Evolutionary conservation across 2,329 filamentous ascomycete species (phyloP).

Genomic region (Fusarium hainanense): DNA sequence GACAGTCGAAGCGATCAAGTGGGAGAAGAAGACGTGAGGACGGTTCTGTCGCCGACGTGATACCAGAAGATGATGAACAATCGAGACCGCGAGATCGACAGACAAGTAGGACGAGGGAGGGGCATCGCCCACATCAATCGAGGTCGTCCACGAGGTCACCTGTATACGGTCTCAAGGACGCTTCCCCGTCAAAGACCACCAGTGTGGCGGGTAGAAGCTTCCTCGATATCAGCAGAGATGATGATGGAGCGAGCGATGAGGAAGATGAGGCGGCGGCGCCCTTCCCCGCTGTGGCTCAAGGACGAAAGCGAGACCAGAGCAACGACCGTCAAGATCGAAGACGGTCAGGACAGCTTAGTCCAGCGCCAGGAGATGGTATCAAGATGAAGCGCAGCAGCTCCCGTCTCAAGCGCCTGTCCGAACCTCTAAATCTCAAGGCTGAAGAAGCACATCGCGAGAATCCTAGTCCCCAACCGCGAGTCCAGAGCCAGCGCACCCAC

Average conservation of each 20-base stretch:
- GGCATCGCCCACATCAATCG: slow-evolving; percentile 21
- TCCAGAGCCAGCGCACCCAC: slow-evolving; percentile 55
- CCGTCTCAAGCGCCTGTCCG: slow-evolving; percentile 68
- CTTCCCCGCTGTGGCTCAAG: slow-evolving; percentile 74
- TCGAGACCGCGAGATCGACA: slow-evolving; percentile 39
- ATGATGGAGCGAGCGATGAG: slow-evolving; percentile 47
- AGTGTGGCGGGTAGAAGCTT: slow-evolving; percentile 38
- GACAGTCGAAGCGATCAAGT: slow-evolving; percentile 64
- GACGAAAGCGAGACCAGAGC: slow-evolving; percentile 63
- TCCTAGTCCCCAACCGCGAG: slow-evolving; percentile 45
- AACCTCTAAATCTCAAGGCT: slow-evolving; percentile 55
- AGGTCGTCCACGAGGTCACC: slow-evolving; percentile 30
- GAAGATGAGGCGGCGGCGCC: slow-evolving; percentile 74
- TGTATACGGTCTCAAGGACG: slow-evolving; percentile 41
- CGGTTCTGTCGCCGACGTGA: slow-evolving; percentile 50
- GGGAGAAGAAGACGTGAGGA: slow-evolving; percentile 62
- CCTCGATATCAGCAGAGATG: slow-evolving; percentile 47
- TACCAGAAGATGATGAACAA: slow-evolving; percentile 57
- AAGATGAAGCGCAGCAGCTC: slow-evolving; percentile 67
- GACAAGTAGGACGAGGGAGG: slow-evolving; percentile 31
- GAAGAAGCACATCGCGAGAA: slow-evolving; percentile 51
- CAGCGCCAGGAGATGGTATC: slow-evolving; percentile 59
- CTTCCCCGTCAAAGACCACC: slow-evolving; percentile 31
- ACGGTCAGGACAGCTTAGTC: slow-evolving; percentile 61
- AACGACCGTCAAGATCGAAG: slow-evolving; percentile 58